Percentiles rank a stretch among this genome's conserved stretches.
phyloP scores from a whole-genome alignment of 495 filamentous ascomycete species.

The Hyaloscypha variabilis region DNA sequence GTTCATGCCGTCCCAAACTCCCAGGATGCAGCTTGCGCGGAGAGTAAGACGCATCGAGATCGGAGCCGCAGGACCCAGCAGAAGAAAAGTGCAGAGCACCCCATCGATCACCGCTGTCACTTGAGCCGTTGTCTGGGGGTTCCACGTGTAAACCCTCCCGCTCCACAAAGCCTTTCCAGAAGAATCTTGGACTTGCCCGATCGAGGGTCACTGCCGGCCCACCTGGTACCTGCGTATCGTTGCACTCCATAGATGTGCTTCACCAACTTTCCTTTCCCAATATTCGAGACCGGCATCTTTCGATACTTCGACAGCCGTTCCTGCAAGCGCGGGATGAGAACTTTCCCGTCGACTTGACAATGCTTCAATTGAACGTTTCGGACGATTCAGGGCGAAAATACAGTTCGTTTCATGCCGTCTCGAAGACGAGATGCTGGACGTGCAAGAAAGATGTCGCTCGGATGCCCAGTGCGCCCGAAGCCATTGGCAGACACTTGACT shows the following conservation, averaged over 20 bases:
- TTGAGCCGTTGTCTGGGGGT: not conserved
- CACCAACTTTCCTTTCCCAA: not conserved
- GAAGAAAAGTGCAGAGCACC: too few relatives aligned
- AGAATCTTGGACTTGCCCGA: not conserved
- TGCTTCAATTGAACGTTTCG: not conserved
- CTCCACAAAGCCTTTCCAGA: not conserved
- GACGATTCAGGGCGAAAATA: not conserved
- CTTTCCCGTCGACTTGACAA: not conserved
- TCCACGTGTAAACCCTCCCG: not conserved
- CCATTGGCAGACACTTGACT: not conserved
- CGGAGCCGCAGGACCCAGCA: not conserved
- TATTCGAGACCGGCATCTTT: not conserved
- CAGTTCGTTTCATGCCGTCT: not conserved
- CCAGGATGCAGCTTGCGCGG: not conserved
- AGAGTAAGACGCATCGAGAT: not conserved
- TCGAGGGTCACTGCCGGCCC: not conserved
- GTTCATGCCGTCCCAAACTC: not conserved
- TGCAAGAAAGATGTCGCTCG: not conserved
- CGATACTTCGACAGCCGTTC: not conserved
- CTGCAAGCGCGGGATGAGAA: not conserved
- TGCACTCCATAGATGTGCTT: not conserved
- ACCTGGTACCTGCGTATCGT: not conserved
- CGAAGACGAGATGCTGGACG: not conserved
- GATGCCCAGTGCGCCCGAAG: not conserved
- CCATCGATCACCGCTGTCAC: not conserved